Base-by-base conservation (phyloP, 139 green algal genomes). In the Zygnema circumcarinatum region DNA sequence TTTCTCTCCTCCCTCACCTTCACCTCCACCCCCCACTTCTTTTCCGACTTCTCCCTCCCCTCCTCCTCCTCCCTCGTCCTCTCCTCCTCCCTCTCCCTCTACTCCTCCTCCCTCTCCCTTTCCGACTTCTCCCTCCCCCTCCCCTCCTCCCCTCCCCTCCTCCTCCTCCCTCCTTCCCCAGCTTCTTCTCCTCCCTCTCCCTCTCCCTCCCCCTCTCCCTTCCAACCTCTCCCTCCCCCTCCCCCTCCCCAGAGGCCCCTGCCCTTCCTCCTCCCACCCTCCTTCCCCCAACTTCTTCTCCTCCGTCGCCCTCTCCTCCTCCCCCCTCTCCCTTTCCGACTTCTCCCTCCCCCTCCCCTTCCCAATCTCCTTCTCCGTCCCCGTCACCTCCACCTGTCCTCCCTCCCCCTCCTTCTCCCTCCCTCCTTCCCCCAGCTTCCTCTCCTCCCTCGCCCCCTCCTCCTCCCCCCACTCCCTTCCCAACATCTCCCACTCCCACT, bases 191-290 rank as follows among this genome's bases (percentile, higher is more conserved):
- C 75, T 35, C 75, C 33, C 33, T 83, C 75, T 53, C 36, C 21
- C 75, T 22, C 3, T 75, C 75, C 75, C 2, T 22, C 75, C 3
- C 36, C 20, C 36, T 53, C 3, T 42, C 75, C 75, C 3, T 11
- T 11, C 3, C 31, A 21, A 83, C 33, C 31, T 74, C 31, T 32
- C 31, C n/a, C 20, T 83, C 54, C 32, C 36, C 33, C 2, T 54
- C 20, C 2, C 2, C n/a, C 31, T 25, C n/a, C 33, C n/a, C 52
- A 76, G 2, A 83, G 32, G 2, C 31, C 75, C 52, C 75, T 21
- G 11, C 3, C 33, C 75, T 76, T 83, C 75, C 36, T 83, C 33
- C 75, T 35, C 75, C 33, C 33, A 42, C 75, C 32, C 36, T 76
- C 75, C 75, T 3, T 75, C 75, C 75, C 2, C 75, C 75, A 21